phyloP scores from a whole-genome alignment of 768 basidiomycete species.

The Lentinula sp. region DNA sequence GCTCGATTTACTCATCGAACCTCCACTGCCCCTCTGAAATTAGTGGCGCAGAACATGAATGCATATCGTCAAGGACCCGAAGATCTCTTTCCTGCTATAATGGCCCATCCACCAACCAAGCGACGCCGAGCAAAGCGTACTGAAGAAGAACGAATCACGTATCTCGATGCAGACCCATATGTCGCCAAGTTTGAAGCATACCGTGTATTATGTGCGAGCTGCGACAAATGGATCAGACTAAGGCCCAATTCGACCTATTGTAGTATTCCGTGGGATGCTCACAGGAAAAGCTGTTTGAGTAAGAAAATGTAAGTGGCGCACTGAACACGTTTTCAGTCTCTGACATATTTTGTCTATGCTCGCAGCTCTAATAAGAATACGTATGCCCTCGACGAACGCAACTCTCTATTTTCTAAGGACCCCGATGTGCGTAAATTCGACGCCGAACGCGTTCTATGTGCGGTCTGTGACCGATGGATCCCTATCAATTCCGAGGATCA shows the following conservation, averaged over 20 bases:
- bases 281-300: constrained; percentile 74
- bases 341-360: neutral
- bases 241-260: constrained; percentile 84
- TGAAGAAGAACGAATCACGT: constrained; percentile 72
- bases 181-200: constrained; percentile 80
- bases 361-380: constrained; percentile 43
- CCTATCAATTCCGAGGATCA: constrained; percentile 55
- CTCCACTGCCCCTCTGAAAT: neutral
- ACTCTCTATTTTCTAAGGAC: constrained; percentile 53
- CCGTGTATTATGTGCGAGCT: constrained; percentile 70
- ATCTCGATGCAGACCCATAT: constrained; percentile 64
- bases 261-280: constrained; percentile 85
- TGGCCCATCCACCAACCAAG: constrained; percentile 45
- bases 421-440: constrained; percentile 73
- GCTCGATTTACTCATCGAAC: neutral
- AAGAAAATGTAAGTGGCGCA: constrained; percentile 58
- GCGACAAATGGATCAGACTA: constrained; percentile 84
- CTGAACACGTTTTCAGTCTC: neutral
- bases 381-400: constrained; percentile 57
- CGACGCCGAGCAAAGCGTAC: constrained; percentile 71
- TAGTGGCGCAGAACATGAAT: neutral
- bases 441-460: constrained; percentile 64
- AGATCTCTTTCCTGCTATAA: constrained; percentile 16
- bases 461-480: constrained; percentile 67
- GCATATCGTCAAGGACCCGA: constrained; percentile 19